phyloP scores from a whole-genome alignment of 2,329 filamentous ascomycete species.

The Ceratocystis cubensis region DNA sequence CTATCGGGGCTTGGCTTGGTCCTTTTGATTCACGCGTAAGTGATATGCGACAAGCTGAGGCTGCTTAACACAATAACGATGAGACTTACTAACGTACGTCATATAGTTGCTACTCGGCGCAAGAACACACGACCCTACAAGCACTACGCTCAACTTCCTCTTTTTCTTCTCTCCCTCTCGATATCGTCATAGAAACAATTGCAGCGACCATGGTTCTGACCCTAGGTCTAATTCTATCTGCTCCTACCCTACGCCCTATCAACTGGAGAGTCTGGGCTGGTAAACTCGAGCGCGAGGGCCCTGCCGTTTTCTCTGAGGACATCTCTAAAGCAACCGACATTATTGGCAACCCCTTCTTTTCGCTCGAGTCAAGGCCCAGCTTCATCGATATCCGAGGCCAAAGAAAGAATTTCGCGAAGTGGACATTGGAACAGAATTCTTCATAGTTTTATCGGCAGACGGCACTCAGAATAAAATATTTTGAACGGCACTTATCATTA shows the following conservation, averaged over 20 bases:
- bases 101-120: constrained; percentile 81
- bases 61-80: background rate
- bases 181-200: constrained; percentile 80
- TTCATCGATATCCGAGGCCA: constrained; percentile 82
- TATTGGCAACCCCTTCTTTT: constrained; percentile 64
- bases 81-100: constrained; percentile 27
- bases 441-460: background rate
- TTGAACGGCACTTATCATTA: background rate
- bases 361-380: constrained; percentile 65
- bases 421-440: constrained; percentile 40
- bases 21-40: constrained; percentile 75
- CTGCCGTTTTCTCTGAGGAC: constrained; percentile 45
- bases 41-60: background rate
- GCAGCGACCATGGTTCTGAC: constrained; percentile 69
- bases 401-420: constrained; percentile 65
- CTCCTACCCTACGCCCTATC: constrained; percentile 71
- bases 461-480: background rate
- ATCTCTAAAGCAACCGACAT: constrained; percentile 60
- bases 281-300: constrained; percentile 60
- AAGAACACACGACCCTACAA: constrained; percentile 73
- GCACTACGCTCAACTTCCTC: constrained; percentile 40
- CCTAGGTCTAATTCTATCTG: constrained; percentile 66
- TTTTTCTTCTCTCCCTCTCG: constrained; percentile 53
- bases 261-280: constrained; percentile 72
- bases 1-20: constrained; percentile 55